Evolutionary conservation across 768 basidiomycete genomes (phyloP), one percentile per base, ranked within the genome.

Genomic region (Chiua virens): DNA sequence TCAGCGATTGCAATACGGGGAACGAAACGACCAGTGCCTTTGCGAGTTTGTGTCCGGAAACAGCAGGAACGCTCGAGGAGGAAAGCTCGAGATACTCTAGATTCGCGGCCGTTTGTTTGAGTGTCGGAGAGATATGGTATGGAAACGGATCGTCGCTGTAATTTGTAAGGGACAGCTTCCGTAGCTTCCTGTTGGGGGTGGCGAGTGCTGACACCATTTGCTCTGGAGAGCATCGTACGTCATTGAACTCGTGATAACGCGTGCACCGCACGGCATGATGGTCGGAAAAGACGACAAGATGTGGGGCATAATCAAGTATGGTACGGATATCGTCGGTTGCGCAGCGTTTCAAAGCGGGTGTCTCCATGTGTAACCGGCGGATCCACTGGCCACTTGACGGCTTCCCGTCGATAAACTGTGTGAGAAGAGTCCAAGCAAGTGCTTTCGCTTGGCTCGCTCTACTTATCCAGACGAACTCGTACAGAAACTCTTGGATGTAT

Each of bases 41-140:
- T 20, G 65, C 59, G 25, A 60, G 50, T 32, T 50, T 57, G 46
- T 59, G 59, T 13, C 56, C 69, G 14, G 73, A 71, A 45, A 71
- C 66, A 27, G 76, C 70, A 49, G 77, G 75, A n/a, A 76, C 65
- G 10, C 77, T 76, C 37, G 76, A 80, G 25, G 83, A 81, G 17
- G 76, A 80, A 21, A 89, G 77, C 64, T 89, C 87, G 43, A 89
- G 75, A 58, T 81, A 87, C 59, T 86, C 84, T 15, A 89, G 72
- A 39, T 73, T 74, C 10, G 70, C 75, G 0, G 82, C 80, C 4
- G 79, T 75, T 36, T 74, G 76, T 42, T 71, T 71, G 41, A 83
- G 72, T 36, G 82, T 74, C 5, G 80, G 80, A 2, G 74, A 79
- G 63, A 82, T 77, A 36, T 79, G 78, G 21, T 75, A 71, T 50